Base-by-base conservation (phyloP, 2,329 filamentous ascomycete genomes). In the Fusarium marasasianum region DNA sequence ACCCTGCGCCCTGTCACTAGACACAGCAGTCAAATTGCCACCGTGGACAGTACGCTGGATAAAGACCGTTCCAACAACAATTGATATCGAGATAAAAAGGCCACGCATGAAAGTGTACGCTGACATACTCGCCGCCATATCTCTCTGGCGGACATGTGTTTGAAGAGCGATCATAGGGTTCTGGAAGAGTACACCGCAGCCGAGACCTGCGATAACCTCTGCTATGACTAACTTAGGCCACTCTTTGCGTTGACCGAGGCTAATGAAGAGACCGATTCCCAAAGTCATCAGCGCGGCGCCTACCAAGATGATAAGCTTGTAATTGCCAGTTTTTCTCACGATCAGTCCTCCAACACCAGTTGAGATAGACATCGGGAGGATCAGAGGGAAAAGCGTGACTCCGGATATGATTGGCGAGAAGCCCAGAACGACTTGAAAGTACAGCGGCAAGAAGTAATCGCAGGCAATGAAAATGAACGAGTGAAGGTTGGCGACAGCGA, bases 391-490 rank as follows among this genome's bases (percentile, higher is more conserved):
- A 10, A 94, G 82, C 76, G 94, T 94, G 55, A 95, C 89, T 56
- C 94, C 94, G 2, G 91, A 93, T 31, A 92, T 84, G 38, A 95
- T 89, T 0, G 94, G 91, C 0, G 87, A 86, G 8, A 90, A 90
- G 44, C 92, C 88, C 37, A 94, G 86, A 54, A 93, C 90, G 51
- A 91, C 88, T 81, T 96, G 94, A 81, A 95, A 96, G 84, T 97
- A 98, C 5, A 97, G 86, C 0, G 94, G 94, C 5, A 96, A 85
- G 82, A 93, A 96, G 85, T 95, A 96, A 69, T 89, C 90, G 35
- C 89, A 90, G 0, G 92, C 89, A 76, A 95, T 94, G 84, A 95
- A 96, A 68, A 92, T 90, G 73, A 92, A 89, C 38, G 91, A 91
- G 81, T 97, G 94, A 70, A 90, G 87, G 83, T 94, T 94, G 73